Evolutionary conservation across 345 rosid species (phyloP).

Genomic region (Syzygium jambos): DNA sequence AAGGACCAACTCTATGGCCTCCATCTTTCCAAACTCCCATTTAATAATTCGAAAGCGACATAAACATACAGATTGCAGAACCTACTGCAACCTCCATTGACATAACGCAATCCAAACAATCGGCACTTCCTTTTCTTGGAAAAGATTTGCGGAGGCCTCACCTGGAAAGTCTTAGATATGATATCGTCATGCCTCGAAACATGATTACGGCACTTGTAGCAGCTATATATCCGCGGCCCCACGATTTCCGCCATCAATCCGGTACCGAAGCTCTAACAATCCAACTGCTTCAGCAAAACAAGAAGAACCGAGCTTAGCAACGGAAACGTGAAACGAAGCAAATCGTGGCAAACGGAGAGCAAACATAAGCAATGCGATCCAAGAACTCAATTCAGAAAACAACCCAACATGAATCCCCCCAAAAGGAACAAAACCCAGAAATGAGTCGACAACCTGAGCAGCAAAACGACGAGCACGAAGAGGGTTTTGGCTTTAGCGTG

Average conservation of each 20-base stretch:
- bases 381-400: background rate
- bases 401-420: background rate
- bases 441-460: background rate
- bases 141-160: constrained; percentile 11
- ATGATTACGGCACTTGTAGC: constrained; percentile 75
- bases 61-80: background rate
- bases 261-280: background rate
- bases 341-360: background rate
- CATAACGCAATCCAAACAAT: background rate
- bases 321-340: background rate
- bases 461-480: background rate
- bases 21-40: background rate
- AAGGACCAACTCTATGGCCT: background rate
- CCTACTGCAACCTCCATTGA: background rate
- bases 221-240: constrained; percentile 82
- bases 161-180: constrained; percentile 95
- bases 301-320: background rate
- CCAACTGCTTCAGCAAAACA: background rate
- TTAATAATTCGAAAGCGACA: background rate
- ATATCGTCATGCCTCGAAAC: constrained; percentile 87
- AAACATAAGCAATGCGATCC: background rate
- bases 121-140: background rate
- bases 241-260: constrained; percentile 51
- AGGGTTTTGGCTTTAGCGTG: background rate
- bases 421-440: background rate